A percentile compares a stretch with the other conserved stretches of the same genome.
These are phyloP conservation scores for Pugionium cornutum DNA, from an alignment of 345 rosid genomes.

Conservation along the genomic window DNA sequence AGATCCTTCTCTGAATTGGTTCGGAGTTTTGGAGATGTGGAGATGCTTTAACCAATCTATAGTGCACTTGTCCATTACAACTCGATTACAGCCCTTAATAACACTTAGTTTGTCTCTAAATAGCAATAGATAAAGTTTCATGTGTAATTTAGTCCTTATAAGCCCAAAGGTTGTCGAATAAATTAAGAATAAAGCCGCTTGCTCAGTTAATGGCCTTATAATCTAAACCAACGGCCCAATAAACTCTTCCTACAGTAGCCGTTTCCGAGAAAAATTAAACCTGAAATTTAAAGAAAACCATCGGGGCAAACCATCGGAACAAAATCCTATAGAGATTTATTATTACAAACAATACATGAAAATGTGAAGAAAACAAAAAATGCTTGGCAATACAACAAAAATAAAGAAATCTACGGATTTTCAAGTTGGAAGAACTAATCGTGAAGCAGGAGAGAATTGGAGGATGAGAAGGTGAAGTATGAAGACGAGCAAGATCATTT, in stretches of 20 bases:
- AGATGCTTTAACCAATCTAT: constrained; percentile 1
- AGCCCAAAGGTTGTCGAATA: too few relatives aligned
- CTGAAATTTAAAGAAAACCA: too few relatives aligned
- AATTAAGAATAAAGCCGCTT: too few relatives aligned
- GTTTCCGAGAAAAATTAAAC: too few relatives aligned
- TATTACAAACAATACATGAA: constrained; percentile 16
- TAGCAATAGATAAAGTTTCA: not conserved
- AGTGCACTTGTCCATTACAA: not conserved
- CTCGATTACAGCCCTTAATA: not conserved
- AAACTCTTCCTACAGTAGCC: too few relatives aligned
- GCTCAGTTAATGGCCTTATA: too few relatives aligned
- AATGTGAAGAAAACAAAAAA: constrained; percentile 3
- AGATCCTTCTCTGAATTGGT: constrained; percentile 15
- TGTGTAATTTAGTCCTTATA: too few relatives aligned
- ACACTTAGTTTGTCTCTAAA: not conserved
- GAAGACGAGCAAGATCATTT: constrained; percentile 56
- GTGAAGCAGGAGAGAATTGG: constrained; percentile 47
- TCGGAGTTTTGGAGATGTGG: constrained; percentile 21
- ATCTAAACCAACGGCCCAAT: too few relatives aligned
- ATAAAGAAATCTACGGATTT: not conserved
- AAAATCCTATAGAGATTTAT: constrained; percentile 1
- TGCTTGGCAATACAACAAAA: constrained; percentile 26
- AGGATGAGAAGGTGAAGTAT: constrained; percentile 49
- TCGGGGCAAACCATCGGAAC: too few relatives aligned
- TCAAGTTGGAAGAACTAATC: constrained; percentile 60